A percentile compares a stretch with the other conserved stretches of the same genome.
phyloP scores from a whole-genome alignment of 345 rosid genomes.

The Brassica rapa region DNA sequence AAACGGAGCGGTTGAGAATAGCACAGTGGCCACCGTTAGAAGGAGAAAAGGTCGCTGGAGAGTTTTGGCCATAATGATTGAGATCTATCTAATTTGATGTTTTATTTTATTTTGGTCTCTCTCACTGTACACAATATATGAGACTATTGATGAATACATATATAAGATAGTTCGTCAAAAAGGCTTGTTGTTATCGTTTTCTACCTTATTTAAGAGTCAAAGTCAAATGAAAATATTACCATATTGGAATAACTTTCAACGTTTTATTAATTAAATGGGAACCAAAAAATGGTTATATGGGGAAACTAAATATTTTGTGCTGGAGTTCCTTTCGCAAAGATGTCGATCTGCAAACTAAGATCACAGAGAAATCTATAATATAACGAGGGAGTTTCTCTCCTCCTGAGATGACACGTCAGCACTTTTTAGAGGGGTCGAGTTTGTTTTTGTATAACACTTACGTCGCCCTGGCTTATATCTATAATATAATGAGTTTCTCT shows the following conservation, averaged over 20 bases:
- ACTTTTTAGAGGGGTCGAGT: no score
- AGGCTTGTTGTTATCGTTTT: background rate
- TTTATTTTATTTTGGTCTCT: background rate
- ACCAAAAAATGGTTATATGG: background rate
- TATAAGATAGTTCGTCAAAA: background rate
- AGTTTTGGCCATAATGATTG: slow-evolving; percentile 6
- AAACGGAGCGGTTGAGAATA: slow-evolving; percentile 35
- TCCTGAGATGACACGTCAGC: no score
- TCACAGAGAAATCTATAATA: no score
- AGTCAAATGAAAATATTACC: background rate
- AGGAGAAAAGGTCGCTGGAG: slow-evolving; percentile 4
- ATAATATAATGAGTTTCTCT: no score
- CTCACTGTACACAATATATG: background rate
- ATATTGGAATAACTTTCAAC: background rate
- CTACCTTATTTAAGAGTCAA: background rate
- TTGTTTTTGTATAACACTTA: no score
- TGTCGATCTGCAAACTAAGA: background rate
- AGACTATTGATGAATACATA: background rate
- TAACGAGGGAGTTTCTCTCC: no score
- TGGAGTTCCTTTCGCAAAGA: background rate
- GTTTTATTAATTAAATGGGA: background rate
- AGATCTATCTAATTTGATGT: background rate
- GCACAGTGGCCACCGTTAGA: slow-evolving; percentile 36
- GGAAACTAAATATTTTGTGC: background rate
- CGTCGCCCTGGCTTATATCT: no score